phyloP scores from a whole-genome alignment of 768 basidiomycete species.

The Leucocoprinus sp. region DNA sequence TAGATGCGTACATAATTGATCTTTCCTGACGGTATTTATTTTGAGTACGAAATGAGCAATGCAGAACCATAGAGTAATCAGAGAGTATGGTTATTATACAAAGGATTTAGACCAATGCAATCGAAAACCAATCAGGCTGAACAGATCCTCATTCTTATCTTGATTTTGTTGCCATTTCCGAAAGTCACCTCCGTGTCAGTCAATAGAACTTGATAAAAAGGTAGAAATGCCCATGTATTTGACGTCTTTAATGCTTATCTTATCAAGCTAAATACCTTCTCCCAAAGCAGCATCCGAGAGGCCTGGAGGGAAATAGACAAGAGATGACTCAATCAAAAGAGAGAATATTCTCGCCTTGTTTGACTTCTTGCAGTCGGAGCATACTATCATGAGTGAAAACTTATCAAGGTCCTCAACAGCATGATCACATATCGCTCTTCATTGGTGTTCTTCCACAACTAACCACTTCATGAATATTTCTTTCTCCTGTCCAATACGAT shows the following conservation, averaged over 20 bases:
- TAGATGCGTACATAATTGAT: background rate
- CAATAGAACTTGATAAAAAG: background rate
- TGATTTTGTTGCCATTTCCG: constrained; percentile 29
- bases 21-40: background rate
- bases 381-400: constrained; percentile 33
- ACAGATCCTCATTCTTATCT: too few relatives aligned
- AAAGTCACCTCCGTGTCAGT: constrained; percentile 21
- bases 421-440: constrained; percentile 61
- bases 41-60: background rate
- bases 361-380: constrained; percentile 60
- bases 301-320: constrained; percentile 22
- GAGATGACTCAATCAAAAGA: background rate
- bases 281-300: constrained; percentile 65
- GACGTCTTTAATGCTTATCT: constrained; percentile 62
- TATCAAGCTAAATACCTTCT: constrained; percentile 57
- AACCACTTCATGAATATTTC: constrained; percentile 60
- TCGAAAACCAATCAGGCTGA: too few relatives aligned
- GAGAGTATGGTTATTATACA: too few relatives aligned
- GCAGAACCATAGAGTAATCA: background rate
- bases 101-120: too few relatives aligned
- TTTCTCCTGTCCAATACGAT: too few relatives aligned
- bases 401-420: background rate
- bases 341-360: constrained; percentile 34
- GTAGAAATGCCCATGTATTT: constrained; percentile 37
- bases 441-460: constrained; percentile 57